Evolutionary conservation across 768 basidiomycete genomes (phyloP).

Genomic region (Kwoniella shandongensis): DNA sequence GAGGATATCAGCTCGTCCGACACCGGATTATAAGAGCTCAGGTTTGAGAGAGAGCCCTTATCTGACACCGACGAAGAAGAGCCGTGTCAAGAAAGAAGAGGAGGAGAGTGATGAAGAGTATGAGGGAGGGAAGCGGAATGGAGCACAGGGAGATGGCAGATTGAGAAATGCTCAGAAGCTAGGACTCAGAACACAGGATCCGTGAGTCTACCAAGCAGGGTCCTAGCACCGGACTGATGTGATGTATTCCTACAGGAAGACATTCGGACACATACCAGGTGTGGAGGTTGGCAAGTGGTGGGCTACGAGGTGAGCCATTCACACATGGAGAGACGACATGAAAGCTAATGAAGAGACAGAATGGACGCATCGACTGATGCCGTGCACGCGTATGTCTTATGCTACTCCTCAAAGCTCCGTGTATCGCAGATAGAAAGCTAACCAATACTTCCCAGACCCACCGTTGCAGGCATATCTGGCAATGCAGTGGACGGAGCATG

Average conservation of each 20-base stretch:
- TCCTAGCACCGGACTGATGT: too few species aligned
- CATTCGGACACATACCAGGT: constrained; percentile 76
- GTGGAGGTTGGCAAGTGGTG: constrained; percentile 80
- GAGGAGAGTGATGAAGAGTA: constrained; percentile 2
- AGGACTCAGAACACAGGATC: constrained; percentile 47
- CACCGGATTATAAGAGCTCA: constrained; percentile 7
- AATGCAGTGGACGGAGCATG: constrained; percentile 67
- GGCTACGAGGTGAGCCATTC: constrained; percentile 61
- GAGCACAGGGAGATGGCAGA: constrained; percentile 42
- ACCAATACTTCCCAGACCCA: constrained; percentile 60
- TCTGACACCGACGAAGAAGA: neutral
- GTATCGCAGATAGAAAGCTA: constrained; percentile 1
- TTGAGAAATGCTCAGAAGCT: constrained; percentile 35
- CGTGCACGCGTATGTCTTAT: constrained; percentile 73
- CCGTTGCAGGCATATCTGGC: constrained; percentile 77
- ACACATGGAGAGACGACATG: too few species aligned
- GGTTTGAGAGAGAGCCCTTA: neutral
- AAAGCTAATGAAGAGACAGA: constrained; percentile 6
- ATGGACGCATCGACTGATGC: constrained; percentile 74
- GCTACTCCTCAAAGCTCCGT: too few species aligned
- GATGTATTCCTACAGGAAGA: constrained; percentile 56
- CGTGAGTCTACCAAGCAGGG: too few species aligned
- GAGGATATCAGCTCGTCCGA: constrained; percentile 7
- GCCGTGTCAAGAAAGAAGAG: neutral
- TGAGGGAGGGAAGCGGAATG: constrained; percentile 34